Evolutionary conservation across 2,329 filamentous ascomycete genomes (phyloP), one percentile per base, ranked within the genome.

Genomic region (Claviceps sp.): DNA sequence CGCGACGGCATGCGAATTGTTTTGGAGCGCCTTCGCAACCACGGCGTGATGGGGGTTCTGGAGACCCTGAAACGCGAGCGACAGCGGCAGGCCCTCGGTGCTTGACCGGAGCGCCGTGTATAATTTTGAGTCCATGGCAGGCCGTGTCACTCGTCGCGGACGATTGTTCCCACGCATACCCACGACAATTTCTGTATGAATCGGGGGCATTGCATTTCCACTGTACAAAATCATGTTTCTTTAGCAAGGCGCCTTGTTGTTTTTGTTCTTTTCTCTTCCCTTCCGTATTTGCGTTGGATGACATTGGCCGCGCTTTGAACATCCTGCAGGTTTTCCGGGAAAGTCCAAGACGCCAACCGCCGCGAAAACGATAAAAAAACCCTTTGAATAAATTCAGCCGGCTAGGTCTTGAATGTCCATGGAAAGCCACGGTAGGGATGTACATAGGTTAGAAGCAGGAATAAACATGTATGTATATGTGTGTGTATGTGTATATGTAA

Each of bases 1-100:
- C 81, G 85, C 48, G 85, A 90, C 64, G 87, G 87, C 48, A 91
- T 93, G 87, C 82, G 80, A 52, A 80, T 90, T 40, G 87, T 93
- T 8, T 73, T 93, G 22, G 85, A 89, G 66, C 74, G 87, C 47
- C 69, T 82, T 50, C 73, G 78, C 47, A 77, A 78, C 64, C 78
- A 73, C 42, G 76, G 77, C 34, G 73, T 80, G 52, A 75, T 80
- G 52, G 75, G 76, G 41, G 76, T 81, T 34, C 65, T 82, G 38
- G 78, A 82, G 63, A 71, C 76, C 48, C 68, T 77, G 57, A 72
- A 77, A 43, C 62, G 68, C 44, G 70, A 73, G 56, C 69, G 70
- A 51, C 65, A 70, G 43, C 60, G 60, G 50, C 65, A 68, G 49
- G 34, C 45, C 22, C 42, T 52, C 10, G 54, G 52, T 51, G 46